Conservation (phyloP, 202 grass and related monocot genomes). For the Setaria italica region DNA sequence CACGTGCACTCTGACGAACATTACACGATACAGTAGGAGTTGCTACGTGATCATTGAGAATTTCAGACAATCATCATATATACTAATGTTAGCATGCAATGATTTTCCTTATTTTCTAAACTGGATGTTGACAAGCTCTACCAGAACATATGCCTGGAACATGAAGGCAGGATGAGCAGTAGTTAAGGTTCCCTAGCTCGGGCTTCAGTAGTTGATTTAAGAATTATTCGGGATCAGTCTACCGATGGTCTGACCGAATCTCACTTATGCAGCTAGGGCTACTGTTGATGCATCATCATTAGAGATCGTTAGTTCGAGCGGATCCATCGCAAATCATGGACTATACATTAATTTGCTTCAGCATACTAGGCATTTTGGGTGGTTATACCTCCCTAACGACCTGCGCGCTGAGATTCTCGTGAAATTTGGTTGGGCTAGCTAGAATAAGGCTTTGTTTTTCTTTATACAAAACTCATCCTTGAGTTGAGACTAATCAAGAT, state of each 20-base stretch:
- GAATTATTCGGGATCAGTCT: neutral
- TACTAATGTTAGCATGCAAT: neutral
- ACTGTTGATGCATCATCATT: slow-evolving; percentile 52
- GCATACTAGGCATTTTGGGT: slow-evolving; percentile 38
- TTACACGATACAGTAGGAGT: neutral
- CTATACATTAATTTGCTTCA: neutral
- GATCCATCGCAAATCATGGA: slow-evolving; percentile 27
- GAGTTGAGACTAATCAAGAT: slow-evolving; percentile 5
- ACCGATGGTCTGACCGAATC: slow-evolving; percentile 45
- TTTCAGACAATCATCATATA: neutral
- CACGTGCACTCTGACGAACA: slow-evolving; percentile 17
- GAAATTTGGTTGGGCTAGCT: neutral
- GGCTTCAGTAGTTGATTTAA: neutral
- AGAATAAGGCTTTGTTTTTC: neutral
- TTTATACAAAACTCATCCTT: neutral
- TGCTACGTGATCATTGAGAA: neutral
- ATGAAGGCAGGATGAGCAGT: neutral
- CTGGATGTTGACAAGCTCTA: neutral
- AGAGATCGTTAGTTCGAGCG: slow-evolving; percentile 31
- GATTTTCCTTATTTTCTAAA: neutral
- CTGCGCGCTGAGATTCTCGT: slow-evolving; percentile 27
- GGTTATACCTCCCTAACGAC: slow-evolving; percentile 57
- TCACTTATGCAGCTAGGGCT: slow-evolving; percentile 23
- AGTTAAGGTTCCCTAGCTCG: slow-evolving; percentile 38
- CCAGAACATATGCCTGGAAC: neutral